These are phyloP conservation scores for Suillus discolor DNA, from an alignment of 768 basidiomycete species.

Conservation along the genomic window DNA sequence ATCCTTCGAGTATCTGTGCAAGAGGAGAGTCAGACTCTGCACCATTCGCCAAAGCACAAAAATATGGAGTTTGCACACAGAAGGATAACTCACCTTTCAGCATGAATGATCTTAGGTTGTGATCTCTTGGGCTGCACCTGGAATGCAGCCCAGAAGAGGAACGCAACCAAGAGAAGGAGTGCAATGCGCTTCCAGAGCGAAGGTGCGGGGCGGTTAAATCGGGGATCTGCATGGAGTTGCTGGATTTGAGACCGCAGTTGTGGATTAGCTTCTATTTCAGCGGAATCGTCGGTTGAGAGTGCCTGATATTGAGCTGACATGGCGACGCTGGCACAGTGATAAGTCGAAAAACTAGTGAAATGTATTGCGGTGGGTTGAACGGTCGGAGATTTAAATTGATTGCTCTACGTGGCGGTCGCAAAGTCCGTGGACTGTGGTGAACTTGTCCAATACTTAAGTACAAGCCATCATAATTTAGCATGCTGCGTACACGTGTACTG, in stretches of 20 bases:
- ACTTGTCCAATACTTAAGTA: background rate
- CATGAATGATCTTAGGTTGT: slow-evolving; percentile 56
- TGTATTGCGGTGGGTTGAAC: background rate
- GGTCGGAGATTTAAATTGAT: slow-evolving; percentile 1
- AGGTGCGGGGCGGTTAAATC: slow-evolving; percentile 42
- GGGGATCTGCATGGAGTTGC: slow-evolving; percentile 24
- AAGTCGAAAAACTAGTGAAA: background rate
- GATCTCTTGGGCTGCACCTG: slow-evolving; percentile 29
- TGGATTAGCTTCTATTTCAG: background rate
- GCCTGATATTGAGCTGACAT: slow-evolving; percentile 2
- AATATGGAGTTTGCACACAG: background rate
- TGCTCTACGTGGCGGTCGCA: background rate
- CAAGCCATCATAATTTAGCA: background rate
- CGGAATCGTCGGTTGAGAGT: slow-evolving; percentile 1
- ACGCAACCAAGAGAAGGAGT: slow-evolving; percentile 42
- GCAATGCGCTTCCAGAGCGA: slow-evolving; percentile 49
- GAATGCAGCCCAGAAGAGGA: slow-evolving; percentile 49
- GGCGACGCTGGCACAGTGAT: background rate
- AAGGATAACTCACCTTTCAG: slow-evolving; percentile 53
- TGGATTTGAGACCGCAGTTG: slow-evolving; percentile 6
- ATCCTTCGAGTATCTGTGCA: slow-evolving; percentile 75
- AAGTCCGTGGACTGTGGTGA: no score
- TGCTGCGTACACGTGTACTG: background rate
- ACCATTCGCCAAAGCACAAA: background rate
- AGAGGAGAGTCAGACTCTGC: background rate